Percentiles rank a stretch among this genome's conserved stretches.
These are phyloP conservation scores for Afroboletus lepidellus DNA, from an alignment of 1,284 basidiomycete genomes.

Conservation along the genomic window DNA sequence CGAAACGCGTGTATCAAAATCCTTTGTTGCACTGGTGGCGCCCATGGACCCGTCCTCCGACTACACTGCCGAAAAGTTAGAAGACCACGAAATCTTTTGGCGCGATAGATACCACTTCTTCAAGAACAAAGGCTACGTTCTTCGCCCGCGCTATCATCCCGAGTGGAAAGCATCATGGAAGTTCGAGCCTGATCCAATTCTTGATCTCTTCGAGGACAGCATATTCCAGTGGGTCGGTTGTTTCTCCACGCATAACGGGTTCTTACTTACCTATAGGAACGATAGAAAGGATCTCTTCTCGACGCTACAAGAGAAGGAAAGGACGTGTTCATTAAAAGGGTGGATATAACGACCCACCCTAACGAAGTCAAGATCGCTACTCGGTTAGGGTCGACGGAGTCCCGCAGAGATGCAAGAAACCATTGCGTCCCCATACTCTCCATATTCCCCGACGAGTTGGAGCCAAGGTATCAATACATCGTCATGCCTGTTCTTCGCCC, in stretches of 20 bases:
- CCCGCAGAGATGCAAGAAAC: neutral
- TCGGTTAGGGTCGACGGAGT: neutral
- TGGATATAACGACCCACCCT: neutral
- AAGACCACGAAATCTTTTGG: constrained; percentile 5
- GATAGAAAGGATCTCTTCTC: neutral
- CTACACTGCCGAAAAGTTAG: neutral
- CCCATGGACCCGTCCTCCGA: too few species aligned
- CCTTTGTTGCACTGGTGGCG: too few species aligned
- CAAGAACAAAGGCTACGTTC: constrained; percentile 1
- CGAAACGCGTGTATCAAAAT: too few species aligned
- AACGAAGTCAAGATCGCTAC: constrained; percentile 9
- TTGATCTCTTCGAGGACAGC: neutral
- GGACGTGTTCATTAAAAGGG: constrained; percentile 15
- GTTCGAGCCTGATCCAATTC: neutral
- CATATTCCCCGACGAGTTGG: constrained; percentile 5
- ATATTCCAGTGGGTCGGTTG: constrained; percentile 6
- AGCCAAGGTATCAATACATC: constrained; percentile 19
- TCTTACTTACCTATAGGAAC: neutral
- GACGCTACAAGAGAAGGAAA: constrained; percentile 6
- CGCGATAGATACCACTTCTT: constrained; percentile 14
- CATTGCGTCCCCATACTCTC: constrained; percentile 10
- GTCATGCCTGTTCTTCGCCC: constrained; percentile 35
- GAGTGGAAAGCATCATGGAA: constrained; percentile 10
- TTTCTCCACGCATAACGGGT: too few species aligned
- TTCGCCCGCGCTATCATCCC: constrained; percentile 10